These are phyloP conservation scores for Pseudocohnilembus persalinus DNA, from an alignment of 169 alveolate genomes.

Conservation along the genomic window DNA sequence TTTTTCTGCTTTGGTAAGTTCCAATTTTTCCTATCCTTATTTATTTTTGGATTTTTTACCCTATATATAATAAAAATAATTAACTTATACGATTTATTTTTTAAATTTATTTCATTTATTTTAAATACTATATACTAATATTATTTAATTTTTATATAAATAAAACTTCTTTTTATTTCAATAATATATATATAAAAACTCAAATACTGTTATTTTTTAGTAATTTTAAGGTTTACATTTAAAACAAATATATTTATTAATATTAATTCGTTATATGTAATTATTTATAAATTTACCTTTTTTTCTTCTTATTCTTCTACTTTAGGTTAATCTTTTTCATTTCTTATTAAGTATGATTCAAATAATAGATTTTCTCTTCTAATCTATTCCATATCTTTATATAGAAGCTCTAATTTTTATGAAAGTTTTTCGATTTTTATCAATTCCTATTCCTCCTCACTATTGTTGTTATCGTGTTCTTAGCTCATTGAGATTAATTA, in stretches of 20 bases:
- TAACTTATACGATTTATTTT: too few relatives aligned
- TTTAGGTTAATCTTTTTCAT: slow-evolving; percentile 38
- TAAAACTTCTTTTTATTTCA: too few relatives aligned
- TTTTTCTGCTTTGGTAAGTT: slow-evolving; percentile 68
- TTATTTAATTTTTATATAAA: too few relatives aligned
- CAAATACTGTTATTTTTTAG: not conserved
- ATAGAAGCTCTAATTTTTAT: slow-evolving; percentile 57
- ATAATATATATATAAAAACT: too few relatives aligned
- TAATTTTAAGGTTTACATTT: not conserved
- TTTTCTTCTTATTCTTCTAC: slow-evolving; percentile 55
- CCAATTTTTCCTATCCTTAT: slow-evolving; percentile 37
- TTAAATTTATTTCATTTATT: not conserved
- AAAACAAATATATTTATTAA: too few relatives aligned
- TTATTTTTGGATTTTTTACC: too few relatives aligned
- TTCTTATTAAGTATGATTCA: slow-evolving; percentile 59
- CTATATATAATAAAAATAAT: too few relatives aligned
- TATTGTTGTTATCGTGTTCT: slow-evolving; percentile 21
- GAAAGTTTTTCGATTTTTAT: slow-evolving; percentile 61
- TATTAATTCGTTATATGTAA: not conserved
- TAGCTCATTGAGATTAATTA: too few relatives aligned
- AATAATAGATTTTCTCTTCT: slow-evolving; percentile 72
- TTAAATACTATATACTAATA: too few relatives aligned
- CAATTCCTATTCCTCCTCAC: slow-evolving; percentile 56
- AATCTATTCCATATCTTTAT: slow-evolving; percentile 69
- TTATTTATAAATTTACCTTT: slow-evolving; percentile 13